Base-by-base conservation (phyloP, 441 rosid species). In the Pelargonium fulgidum region DNA sequence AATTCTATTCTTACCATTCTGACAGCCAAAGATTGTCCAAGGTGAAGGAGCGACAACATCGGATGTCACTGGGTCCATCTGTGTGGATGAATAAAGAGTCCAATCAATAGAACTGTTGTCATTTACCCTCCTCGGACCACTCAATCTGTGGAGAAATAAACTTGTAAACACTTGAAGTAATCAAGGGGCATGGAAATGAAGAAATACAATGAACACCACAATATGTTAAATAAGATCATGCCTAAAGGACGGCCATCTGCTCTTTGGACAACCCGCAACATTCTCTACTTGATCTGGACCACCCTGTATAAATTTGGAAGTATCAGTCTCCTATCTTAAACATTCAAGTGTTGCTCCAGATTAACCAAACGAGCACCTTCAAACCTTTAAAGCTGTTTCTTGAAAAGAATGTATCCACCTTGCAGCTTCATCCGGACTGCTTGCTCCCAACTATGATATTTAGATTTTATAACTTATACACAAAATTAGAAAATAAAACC, bases 351-450 rank as follows among this genome's bases (percentile, higher is more conserved):
- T 68, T 62, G 22, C 56, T 44, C 22, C 62, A 36, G 4, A 36
- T 59, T 65, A 67, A 72, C 33, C 72, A 62, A 26, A 68, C 20
- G 56, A 76, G 73, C 61, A 39, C 54, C 74, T 65, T 58, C 16
- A 20, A 54, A 93, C 96, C 97, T 93, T 85, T 76, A 89, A 77
- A 72, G 96, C 92, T 62, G 87, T 83, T 74, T 91, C 90, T 77
- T 89, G 88, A 48, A 93, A 82, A 22, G 84, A 83, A 78, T 82
- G 95, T 75, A 93, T 93, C 99, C 99, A 93, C 79, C 84, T 86
- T 59, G 96, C 99, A 72, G 97, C 99, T 82, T 91, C 99, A 72
- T 93, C 96, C 50, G 99, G 92, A 75, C 99, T 86, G 77, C 89
- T 85, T 75, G 99, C 97, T 86, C 99, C 99, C 78, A 93, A 76